These are phyloP conservation scores for Digitaria exilis DNA, from an alignment of 202 grass and related monocot genomes.

Conservation along the genomic window DNA sequence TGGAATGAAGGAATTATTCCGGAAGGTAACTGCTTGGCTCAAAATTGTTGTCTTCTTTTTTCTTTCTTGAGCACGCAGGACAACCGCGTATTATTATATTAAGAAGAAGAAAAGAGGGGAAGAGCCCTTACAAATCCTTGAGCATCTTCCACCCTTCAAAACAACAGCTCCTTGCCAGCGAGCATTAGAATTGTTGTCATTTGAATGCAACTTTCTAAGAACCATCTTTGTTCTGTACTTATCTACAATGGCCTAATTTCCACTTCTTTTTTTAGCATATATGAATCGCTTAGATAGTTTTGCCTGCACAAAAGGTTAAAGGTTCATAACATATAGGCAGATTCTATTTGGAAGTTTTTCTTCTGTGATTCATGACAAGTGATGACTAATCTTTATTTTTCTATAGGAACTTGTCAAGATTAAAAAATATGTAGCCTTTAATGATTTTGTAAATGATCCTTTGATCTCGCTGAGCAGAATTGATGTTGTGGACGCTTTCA, in stretches of 20 bases:
- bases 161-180: no score
- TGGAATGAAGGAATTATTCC: conserved; percentile 99
- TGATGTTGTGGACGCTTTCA: no score
- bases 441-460: conserved; percentile 10
- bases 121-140: no score
- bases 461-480: conserved; percentile 24
- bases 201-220: conserved; percentile 12
- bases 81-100: no score
- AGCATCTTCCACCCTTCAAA: no score
- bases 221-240: conserved; percentile 1
- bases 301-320: conserved; percentile 5
- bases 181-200: neutral
- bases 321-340: neutral
- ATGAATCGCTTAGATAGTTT: conserved; percentile 23
- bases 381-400: conserved; percentile 18
- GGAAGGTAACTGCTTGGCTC: conserved; percentile 65
- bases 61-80: no score
- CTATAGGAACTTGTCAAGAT: neutral
- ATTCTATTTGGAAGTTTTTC: neutral
- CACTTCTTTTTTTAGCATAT: neutral
- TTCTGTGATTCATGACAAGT: conserved; percentile 11
- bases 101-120: no score
- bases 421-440: neutral
- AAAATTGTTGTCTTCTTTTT: neutral
- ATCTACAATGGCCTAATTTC: neutral